Base-by-base conservation (phyloP, 169 alveolate species). In the Cryptosporidium baileyi region DNA sequence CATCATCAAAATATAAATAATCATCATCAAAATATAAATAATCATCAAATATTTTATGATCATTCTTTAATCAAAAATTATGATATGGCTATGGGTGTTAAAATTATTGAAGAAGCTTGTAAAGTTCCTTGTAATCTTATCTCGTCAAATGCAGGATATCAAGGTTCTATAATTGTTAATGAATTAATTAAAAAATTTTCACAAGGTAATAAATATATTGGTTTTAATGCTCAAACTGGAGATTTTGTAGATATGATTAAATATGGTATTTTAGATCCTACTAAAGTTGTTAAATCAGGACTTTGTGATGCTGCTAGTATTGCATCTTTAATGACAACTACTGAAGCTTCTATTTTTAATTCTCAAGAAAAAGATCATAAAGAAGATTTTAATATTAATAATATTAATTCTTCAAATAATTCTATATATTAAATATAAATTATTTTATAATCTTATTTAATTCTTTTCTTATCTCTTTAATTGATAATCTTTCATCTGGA, bases 111-210 rank as follows among this genome's bases (percentile, higher is more conserved):
- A 80, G 96, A 96, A 67, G 99, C 99, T 1, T 93, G 97, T 92
- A 93, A 95, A 92, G 96, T 96, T 67, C 99, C 99, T 36, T 91
- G 96, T 91, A 96, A 93, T 85, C 95, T 96, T 51, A 98, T 98
- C 59, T 97, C 98, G 11, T 95, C 96, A 63, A 98, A 98, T 91
- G 99, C 99, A 30, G 99, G 99, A 60, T 95, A 93, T 91, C 99
- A 97, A 90, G 99, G 98, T 61, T 92, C 99, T 17, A 97, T 97
- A 41, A 96, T 98, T 43, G 99, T 96, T 52, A 99, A 97, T 32
- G 93, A 96, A 52, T 93, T 98, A 43, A 89, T 96, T 45, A 96
- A 95, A 88, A 90, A 81, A 24, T 92, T 92, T 51, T 91, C 94
- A 61, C 88, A 65, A 22, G 89, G 61, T 6, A 44, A 60, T 17